A percentile compares a stretch with the other conserved stretches of the same genome.
Conservation (phyloP, 345 rosid species). For the Eucalyptus cladocalyx region DNA sequence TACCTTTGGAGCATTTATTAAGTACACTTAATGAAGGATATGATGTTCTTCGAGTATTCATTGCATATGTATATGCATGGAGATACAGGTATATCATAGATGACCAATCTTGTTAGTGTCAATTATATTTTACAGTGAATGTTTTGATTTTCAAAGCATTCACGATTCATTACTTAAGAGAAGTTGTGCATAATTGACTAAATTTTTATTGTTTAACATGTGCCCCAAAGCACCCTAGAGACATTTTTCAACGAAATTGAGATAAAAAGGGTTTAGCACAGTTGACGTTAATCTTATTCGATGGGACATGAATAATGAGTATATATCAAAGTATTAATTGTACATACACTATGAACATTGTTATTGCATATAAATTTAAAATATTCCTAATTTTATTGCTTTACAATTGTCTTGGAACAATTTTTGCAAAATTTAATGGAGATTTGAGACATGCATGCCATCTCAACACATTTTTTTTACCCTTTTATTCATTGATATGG, state of each 20-base stretch:
- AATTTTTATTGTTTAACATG: not conserved
- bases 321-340: too few species aligned
- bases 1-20: not conserved
- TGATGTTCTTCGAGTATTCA: not conserved
- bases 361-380: not conserved
- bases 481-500: not conserved
- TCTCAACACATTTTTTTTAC: not conserved
- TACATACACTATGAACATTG: not conserved
- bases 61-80: not conserved
- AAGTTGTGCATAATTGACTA: not conserved
- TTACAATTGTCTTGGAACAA: not conserved
- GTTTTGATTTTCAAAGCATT: not conserved
- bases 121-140: fast-evolving
- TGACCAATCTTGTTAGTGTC: not conserved
- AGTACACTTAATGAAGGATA: not conserved
- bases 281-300: not conserved
- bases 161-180: not conserved
- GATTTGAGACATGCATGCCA: not conserved
- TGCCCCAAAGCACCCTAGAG: not conserved
- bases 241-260: too few species aligned
- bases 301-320: too few species aligned
- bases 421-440: not conserved
- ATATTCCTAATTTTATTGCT: not conserved
- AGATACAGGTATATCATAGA: not conserved
- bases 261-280: not conserved